Evolutionary conservation across 164 flowering plant species (phyloP), one percentile per base, ranked within the genome.

Genomic region (Magnolia sinica): DNA sequence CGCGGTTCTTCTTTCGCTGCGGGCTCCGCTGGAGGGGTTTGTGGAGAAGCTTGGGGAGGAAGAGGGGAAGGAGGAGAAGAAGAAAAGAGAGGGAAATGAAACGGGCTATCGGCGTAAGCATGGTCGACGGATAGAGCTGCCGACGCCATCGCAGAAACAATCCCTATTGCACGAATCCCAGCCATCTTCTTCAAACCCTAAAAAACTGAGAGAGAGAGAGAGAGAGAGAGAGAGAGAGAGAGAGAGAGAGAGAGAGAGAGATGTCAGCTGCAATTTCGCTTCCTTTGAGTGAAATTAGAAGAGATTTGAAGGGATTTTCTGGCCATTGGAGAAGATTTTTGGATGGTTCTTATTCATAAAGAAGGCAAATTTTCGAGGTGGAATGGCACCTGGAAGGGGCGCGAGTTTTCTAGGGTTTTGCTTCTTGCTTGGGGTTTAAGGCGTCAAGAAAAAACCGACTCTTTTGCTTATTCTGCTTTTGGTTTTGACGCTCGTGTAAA

Each of bases 81-180:
- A 55, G 84, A 81, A 63, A 86, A 88, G 0, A 92, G 83, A 37
- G 87, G 55, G 84, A 90, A 89, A 49, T 71, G 89, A 76, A 89
- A 89, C 20, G 91, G 86, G 6, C 88, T 89, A 72, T 91, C 98
- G 11, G 97, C 91, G 65, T 80, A 86, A 67, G 89, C 88, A 8
- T 64, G 70, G 20, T 87, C 89, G 8, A 58, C 78, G 16, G 86
- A 81, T 7, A 86, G 16, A 20, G 90, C 74, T 1, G 91, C 88
- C 45, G 89, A 79, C 1, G 94, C 93, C 23, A 89, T 14, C 70
- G 93, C 93, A 14, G 96, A 86, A 22, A 90, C 81, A 3, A 92
- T 5, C 73, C 91, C 96, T 6, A 84, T 78, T 20, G 86, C 88
- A 79, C 80, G 82, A 19, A 80, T 68, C 76, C 80, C 87, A 1